A percentile compares a stretch with the other conserved stretches of the same genome.
Evolutionary conservation across 805 yeast species (phyloP).

Genomic region (Barnettozyma salicaria): DNA sequence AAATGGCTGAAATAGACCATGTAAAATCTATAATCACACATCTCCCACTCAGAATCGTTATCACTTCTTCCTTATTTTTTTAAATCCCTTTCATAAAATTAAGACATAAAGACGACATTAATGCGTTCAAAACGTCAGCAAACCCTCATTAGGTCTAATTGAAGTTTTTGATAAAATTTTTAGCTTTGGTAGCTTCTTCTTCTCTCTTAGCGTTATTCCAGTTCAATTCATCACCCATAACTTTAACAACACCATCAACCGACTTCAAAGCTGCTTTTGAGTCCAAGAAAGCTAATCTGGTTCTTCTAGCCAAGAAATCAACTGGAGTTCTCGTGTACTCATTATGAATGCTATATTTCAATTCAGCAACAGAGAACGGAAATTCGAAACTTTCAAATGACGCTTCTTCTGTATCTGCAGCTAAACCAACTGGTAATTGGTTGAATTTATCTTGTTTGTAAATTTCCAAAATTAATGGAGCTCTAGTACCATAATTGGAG

Average conservation of each 20-base stretch:
- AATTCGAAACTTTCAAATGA: constrained; percentile 53
- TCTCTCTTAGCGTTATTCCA: constrained; percentile 64
- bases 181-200: constrained; percentile 46
- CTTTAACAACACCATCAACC: constrained; percentile 77
- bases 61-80: too few relatives aligned
- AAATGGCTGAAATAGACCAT: background rate
- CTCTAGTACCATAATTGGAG: constrained; percentile 83
- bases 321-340: constrained; percentile 86
- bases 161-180: constrained; percentile 48
- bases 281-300: constrained; percentile 87
- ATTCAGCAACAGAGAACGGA: constrained; percentile 89
- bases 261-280: constrained; percentile 76
- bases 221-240: constrained; percentile 72
- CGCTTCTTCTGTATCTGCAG: constrained; percentile 31
- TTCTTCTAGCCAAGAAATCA: constrained; percentile 89
- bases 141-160: constrained; percentile 9
- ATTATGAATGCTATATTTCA: constrained; percentile 70
- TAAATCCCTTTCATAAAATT: constrained; percentile 2
- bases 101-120: too few relatives aligned
- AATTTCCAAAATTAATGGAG: constrained; percentile 66
- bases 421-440: constrained; percentile 62
- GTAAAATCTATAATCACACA: too few relatives aligned
- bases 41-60: too few relatives aligned
- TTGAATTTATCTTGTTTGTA: constrained; percentile 45
- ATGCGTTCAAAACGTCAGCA: too few relatives aligned